Evolutionary conservation across 2,329 filamentous ascomycete species (phyloP), one percentile per base, ranked within the genome.

Genomic region (Hysterium pulicare): DNA sequence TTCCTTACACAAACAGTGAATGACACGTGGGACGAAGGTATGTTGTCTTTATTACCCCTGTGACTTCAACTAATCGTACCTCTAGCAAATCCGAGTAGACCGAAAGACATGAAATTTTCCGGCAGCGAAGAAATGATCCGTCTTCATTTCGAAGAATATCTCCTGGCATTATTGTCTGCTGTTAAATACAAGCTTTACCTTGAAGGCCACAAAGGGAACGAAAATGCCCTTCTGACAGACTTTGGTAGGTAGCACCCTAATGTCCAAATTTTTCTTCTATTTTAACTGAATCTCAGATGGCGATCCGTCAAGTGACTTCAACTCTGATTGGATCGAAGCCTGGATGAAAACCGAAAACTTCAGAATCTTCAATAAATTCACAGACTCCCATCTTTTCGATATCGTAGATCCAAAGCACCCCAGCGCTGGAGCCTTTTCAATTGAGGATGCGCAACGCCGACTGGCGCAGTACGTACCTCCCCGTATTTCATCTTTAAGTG

Each of bases 61-160:
- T 9, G 11, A 13, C 16, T 21, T 20, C 15, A 28, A 13, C 23
- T 38, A 28, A 35, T 8, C 5, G 4, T 20, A 9, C 11, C 13
- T 10, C 10, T 28, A 55, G 74, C 82, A 4, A 91, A 97, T 58
- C 93, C 93, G 0, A 81, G 82, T 48, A 79, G 87, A 36, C 93
- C 93, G n/a, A 96, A 90, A 58, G 95, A 89, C 2, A 84, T 96
- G 74, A 90, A 90, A 22, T 98, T 96, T 59, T 83, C 89, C 28
- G 93, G 93, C 22, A 96, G 90, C 49, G 93, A 98, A 69, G 93
- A 97, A 63, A 96, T 96, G 59, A 98, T 98, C 55, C 82, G 93
- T 22, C 81, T 96, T 31, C 91, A 97, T 59, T 98, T 98, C 49
- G 93, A 98, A 68, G 90, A 96, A 59, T 98, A 98, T 61, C 78